Base-by-base conservation (phyloP, 345 rosid genomes). In the Carallia pectinifolia region DNA sequence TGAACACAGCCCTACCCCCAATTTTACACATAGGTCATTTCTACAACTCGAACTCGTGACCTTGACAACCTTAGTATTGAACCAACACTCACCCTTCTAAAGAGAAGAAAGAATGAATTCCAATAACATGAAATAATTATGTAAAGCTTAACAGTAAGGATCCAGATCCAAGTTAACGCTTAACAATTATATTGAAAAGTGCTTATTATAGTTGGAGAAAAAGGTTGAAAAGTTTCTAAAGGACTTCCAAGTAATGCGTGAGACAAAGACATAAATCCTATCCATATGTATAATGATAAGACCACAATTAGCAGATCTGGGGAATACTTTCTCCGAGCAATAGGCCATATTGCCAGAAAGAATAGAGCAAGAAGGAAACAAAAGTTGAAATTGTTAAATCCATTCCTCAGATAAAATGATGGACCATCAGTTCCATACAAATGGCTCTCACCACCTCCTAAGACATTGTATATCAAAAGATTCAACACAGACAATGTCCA, bases 391-490 rank as follows among this genome's bases (percentile, higher is more conserved):
- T 95, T 95, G 85, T 95, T 95, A 74, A 95, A 90, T 50, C 87
- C 98, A 69, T 95, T 95, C 86, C 92, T 83, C 73, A 92, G 72
- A 79, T 92, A 95, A 79, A 83, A 95, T 9, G 81, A 72, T 19
- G 80, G 71, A 33, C 91, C 98, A 79, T 95, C 99, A 72, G 82
- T 85, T 72, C 99, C 99, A 80, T 92, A 95, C 68, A 95, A 83
- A 77, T 92, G 97, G 83, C 99, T 95, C 81, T 95, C 98, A 67
- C 99, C 99, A 79, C 97, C 99, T 61, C 97, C 97, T 38, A 82
- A 39, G 78, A 95, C 96, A 84, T 95, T 95, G 81, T 95, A 95
- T n/a, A 85, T 34, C 85, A 92, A 73, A 78, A 95, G 93, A 80
- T 95, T 92, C 67, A 90, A 64, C 78, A 92, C 81, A 47, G 99